These are phyloP conservation scores for Cyclotella sp. DNA, from an alignment of 108 stramenopile species.

Conservation along the genomic window DNA sequence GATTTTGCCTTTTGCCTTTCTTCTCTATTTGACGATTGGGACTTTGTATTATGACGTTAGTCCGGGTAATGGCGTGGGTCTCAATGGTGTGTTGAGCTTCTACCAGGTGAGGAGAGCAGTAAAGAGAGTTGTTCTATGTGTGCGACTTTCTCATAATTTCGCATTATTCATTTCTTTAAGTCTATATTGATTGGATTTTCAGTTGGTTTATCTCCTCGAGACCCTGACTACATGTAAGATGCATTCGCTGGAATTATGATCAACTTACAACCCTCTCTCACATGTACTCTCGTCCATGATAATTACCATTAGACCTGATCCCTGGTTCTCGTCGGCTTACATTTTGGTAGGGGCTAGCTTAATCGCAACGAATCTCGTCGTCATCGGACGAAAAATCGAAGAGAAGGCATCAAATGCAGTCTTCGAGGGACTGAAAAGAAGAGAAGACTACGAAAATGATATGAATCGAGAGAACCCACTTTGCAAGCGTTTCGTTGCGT, in stretches of 20 bases:
- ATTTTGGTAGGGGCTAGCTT: constrained; percentile 33
- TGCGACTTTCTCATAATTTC: too few species aligned
- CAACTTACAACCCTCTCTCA: background rate
- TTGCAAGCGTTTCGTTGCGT: constrained; percentile 12
- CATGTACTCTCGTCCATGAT: too few species aligned
- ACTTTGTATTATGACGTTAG: constrained; percentile 12
- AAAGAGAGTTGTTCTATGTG: background rate
- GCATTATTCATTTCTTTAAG: background rate
- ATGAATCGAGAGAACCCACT: constrained; percentile 44
- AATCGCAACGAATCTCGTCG: constrained; percentile 41
- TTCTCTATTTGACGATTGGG: constrained; percentile 21
- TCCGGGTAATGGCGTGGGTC: background rate
- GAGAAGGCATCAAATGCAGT: constrained; percentile 36
- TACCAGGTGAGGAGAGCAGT: background rate
- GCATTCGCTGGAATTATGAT: too few species aligned
- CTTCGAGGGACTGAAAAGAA: constrained; percentile 36
- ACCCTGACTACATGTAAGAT: constrained; percentile 28
- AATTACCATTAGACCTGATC: constrained; percentile 12
- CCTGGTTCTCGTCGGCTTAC: constrained; percentile 46
- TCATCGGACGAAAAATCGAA: constrained; percentile 25
- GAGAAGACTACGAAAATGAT: constrained; percentile 47
- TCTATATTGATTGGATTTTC: constrained; percentile 42
- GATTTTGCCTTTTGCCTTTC: constrained; percentile 8
- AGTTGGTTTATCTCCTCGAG: constrained; percentile 26
- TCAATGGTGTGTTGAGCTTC: constrained; percentile 1